A percentile compares a stretch with the other conserved stretches of the same genome.
phyloP scores from a whole-genome alignment of 192 early-diverging fungal species.

The Rhizoclosmatium sp. region DNA sequence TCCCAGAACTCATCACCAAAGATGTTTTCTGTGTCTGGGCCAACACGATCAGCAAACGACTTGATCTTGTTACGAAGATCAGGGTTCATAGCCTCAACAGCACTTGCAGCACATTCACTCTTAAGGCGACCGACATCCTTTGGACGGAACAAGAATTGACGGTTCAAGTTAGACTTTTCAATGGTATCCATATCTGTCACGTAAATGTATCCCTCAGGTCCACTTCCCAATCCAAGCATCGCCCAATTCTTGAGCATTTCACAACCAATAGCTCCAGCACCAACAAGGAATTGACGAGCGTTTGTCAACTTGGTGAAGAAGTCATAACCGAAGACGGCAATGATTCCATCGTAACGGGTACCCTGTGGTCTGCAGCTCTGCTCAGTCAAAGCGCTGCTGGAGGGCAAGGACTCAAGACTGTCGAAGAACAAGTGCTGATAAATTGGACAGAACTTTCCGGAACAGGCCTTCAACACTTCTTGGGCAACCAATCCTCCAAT shows the following conservation, averaged over 20 bases:
- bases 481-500: slow-evolving; percentile 96
- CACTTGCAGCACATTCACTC: slow-evolving; percentile 86
- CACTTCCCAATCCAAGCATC: slow-evolving; percentile 88
- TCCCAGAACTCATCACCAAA: slow-evolving; percentile 95
- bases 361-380: slow-evolving; percentile 78
- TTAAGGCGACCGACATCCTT: slow-evolving; percentile 82
- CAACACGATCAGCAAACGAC: slow-evolving; percentile 84
- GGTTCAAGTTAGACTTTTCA: slow-evolving; percentile 98
- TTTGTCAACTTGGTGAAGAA: slow-evolving; percentile 91
- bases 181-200: slow-evolving; percentile 99
- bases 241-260: slow-evolving; percentile 99
- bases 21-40: slow-evolving; percentile 90
- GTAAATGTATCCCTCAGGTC: slow-evolving; percentile 77
- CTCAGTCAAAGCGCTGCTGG: slow-evolving; percentile 68
- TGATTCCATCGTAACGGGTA: slow-evolving; percentile 95
- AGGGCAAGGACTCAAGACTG: slow-evolving; percentile 94
- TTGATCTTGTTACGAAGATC: slow-evolving; percentile 79
- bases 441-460: slow-evolving; percentile 95
- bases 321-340: slow-evolving; percentile 92
- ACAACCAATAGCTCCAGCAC: slow-evolving; percentile 98
- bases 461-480: slow-evolving; percentile 98
- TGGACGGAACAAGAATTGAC: slow-evolving; percentile 98
- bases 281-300: slow-evolving; percentile 92
- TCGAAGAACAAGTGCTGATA: slow-evolving; percentile 96
- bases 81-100: slow-evolving; percentile 93